Conservation (phyloP, 106 monocot species). For the Dendrobium officinale region DNA sequence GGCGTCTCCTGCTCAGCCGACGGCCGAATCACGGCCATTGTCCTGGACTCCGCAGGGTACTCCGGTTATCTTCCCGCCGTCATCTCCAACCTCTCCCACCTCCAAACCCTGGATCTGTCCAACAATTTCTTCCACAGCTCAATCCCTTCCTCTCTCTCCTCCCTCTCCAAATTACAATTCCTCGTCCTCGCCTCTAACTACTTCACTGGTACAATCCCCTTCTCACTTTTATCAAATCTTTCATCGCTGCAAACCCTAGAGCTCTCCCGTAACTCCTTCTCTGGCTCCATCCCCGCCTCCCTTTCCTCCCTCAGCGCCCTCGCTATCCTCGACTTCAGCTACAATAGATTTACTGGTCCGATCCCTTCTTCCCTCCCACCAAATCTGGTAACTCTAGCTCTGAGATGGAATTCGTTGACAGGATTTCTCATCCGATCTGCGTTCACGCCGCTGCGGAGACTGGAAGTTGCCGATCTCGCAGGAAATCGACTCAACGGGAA, state of each 20-base stretch:
- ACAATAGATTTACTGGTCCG: conserved; percentile 27
- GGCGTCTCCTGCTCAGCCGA: conserved; percentile 41
- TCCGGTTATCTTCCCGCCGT: conserved; percentile 22
- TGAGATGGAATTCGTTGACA: conserved; percentile 31
- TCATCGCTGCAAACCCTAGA: conserved; percentile 23
- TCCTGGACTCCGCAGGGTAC: conserved; percentile 54
- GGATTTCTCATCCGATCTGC: conserved; percentile 21
- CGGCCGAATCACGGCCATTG: conserved; percentile 24
- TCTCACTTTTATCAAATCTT: conserved; percentile 19
- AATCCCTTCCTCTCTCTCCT: not conserved
- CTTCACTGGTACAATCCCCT: conserved; percentile 32
- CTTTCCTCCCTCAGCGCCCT: conserved; percentile 15
- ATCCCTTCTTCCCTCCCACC: conserved; percentile 31
- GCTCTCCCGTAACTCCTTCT: conserved; percentile 32
- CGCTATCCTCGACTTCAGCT: conserved; percentile 36
- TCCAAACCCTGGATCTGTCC: conserved; percentile 42
- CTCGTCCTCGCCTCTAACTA: conserved; percentile 36
- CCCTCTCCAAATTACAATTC: conserved; percentile 20
- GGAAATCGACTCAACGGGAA: conserved; percentile 35
- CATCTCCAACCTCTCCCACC: conserved; percentile 35
- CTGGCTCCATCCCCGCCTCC: conserved; percentile 25
- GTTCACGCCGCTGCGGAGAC: conserved; percentile 17
- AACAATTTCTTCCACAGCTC: not conserved
- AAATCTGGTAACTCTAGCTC: conserved; percentile 34
- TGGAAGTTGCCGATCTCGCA: conserved; percentile 49